Percentiles rank a stretch among this genome's conserved stretches.
Conservation (phyloP, 1,284 basidiomycete species). For the Heliocybe sulcata region DNA sequence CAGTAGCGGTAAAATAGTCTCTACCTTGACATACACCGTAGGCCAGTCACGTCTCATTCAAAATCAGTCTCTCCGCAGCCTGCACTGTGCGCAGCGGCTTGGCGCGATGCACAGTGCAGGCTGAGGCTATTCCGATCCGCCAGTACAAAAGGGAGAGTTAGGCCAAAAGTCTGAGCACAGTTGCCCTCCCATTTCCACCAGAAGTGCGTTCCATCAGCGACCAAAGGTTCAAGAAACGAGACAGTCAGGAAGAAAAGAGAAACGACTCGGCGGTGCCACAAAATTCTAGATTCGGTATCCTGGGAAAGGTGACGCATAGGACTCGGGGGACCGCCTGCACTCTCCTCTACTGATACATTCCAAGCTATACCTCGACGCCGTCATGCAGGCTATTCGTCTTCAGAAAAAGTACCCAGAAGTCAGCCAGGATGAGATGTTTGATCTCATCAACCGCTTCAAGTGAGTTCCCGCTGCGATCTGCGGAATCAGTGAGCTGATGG, state of each 20-base stretch:
- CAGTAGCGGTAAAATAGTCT: not conserved
- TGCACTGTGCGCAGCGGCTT: not conserved
- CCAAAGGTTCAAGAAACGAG: no score
- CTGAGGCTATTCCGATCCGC: not conserved
- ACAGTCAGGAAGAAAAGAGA: no score
- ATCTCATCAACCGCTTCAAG: constrained; percentile 92
- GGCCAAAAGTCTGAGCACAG: no score
- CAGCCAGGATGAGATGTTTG: constrained; percentile 87
- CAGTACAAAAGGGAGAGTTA: no score
- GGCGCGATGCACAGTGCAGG: not conserved
- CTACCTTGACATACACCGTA: no score
- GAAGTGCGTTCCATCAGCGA: no score
- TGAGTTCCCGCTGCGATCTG: constrained; percentile 29
- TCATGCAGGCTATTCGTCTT: constrained; percentile 83
- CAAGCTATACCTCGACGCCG: constrained; percentile 6
- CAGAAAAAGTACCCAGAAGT: constrained; percentile 94
- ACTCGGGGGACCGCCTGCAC: not conserved
- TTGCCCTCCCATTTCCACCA: no score
- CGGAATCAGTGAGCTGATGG: constrained; percentile 5
- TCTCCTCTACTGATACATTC: not conserved
- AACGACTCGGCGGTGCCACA: not conserved
- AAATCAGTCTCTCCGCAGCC: not conserved
- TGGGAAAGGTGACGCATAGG: not conserved
- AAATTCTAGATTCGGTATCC: not conserved
- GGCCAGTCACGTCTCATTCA: no score